Conservation (phyloP, 768 basidiomycete genomes). For the Trametes cubensis region DNA sequence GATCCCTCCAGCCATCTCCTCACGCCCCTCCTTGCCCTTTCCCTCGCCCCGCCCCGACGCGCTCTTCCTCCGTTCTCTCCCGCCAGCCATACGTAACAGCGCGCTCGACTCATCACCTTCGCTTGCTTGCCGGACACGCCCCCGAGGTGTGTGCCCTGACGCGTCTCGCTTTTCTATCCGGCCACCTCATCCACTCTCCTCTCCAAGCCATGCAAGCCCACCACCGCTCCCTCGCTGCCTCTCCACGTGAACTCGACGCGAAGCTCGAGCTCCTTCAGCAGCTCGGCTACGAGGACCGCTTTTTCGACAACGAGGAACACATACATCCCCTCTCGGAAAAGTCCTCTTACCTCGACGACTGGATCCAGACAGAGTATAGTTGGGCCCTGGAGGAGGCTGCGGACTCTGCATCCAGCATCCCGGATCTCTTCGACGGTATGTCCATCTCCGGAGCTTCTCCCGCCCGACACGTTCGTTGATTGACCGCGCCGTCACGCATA, state of each 20-base stretch:
- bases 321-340: constrained; percentile 17
- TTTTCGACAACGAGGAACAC: constrained; percentile 15
- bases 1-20: constrained; percentile 14
- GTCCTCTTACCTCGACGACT: constrained; percentile 16
- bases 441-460: neutral
- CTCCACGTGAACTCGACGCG: constrained; percentile 24
- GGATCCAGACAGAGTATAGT: constrained; percentile 25
- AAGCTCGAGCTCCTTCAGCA: constrained; percentile 29
- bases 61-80: neutral
- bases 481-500: constrained; percentile 4
- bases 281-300: constrained; percentile 23
- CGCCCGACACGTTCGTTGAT: neutral
- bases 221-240: constrained; percentile 15
- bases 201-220: constrained; percentile 21
- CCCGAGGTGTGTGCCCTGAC: constrained; percentile 4
- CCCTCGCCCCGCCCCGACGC: neutral
- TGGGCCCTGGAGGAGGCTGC: constrained; percentile 26
- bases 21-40: neutral
- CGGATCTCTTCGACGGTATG: constrained; percentile 21
- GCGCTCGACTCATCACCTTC: constrained; percentile 10
- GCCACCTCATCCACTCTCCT: constrained; percentile 8
- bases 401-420: constrained; percentile 20
- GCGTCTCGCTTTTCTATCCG: constrained; percentile 6
- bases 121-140: constrained; percentile 19
- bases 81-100: constrained; percentile 7